Conservation (phyloP, 768 basidiomycete genomes). For the Rhizopogon vesiculosus region DNA sequence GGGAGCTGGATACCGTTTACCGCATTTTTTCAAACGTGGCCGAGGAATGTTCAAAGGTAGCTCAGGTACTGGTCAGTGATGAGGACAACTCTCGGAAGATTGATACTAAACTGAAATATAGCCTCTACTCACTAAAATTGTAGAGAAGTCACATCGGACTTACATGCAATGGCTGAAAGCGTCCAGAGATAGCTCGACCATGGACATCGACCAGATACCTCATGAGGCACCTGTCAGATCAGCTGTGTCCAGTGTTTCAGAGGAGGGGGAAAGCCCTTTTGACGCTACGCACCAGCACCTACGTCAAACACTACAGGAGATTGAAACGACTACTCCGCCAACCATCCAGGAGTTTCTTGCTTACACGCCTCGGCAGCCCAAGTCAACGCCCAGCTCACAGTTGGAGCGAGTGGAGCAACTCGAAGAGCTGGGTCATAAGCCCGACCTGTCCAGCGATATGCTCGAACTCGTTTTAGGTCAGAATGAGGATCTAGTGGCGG, state of each 20-base stretch:
- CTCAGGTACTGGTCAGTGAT: constrained; percentile 50
- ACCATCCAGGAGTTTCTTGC: constrained; percentile 16
- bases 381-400: constrained; percentile 3
- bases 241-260: not conserved
- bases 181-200: constrained; percentile 11
- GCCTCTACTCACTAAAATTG: constrained; percentile 54
- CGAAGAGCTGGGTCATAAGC: constrained; percentile 12
- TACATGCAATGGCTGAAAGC: constrained; percentile 37
- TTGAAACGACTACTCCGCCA: constrained; percentile 16
- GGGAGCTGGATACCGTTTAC: constrained; percentile 55
- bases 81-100: not conserved
- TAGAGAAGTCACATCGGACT: constrained; percentile 44
- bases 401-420: constrained; percentile 14
- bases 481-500: constrained; percentile 20
- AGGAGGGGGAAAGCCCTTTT: constrained; percentile 12
- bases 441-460: constrained; percentile 29
- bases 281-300: constrained; percentile 19
- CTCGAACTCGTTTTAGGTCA: constrained; percentile 25
- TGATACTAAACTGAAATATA: constrained; percentile 15
- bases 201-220: constrained; percentile 22
- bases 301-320: constrained; percentile 17
- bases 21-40: constrained; percentile 54
- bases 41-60: constrained; percentile 54
- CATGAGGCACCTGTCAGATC: not conserved
- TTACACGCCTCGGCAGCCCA: constrained; percentile 16